Conservation (phyloP, 768 basidiomycete species). For the Rhizopogon vulgaris region DNA sequence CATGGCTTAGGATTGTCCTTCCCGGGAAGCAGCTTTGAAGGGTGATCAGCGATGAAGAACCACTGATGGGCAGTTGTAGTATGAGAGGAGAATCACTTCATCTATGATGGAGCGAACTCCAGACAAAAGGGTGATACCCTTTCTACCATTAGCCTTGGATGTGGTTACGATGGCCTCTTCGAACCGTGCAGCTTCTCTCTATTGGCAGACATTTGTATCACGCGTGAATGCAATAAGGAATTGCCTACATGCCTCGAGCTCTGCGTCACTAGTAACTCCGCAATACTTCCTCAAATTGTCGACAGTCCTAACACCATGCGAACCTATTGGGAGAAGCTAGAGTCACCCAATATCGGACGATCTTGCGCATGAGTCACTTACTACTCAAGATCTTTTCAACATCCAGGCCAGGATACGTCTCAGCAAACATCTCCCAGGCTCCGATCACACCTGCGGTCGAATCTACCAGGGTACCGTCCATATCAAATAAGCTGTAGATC, state of each 20-base stretch:
- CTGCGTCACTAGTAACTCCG: slow-evolving; percentile 56
- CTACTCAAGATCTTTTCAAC: slow-evolving; percentile 57
- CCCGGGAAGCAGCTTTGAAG: slow-evolving; percentile 20
- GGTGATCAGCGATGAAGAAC: slow-evolving; percentile 14
- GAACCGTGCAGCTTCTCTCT: slow-evolving; percentile 74
- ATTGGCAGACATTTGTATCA: slow-evolving; percentile 4
- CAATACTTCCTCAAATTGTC: slow-evolving; percentile 77
- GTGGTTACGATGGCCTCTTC: slow-evolving; percentile 72
- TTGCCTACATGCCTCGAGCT: slow-evolving; percentile 59
- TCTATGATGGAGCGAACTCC: slow-evolving; percentile 59
- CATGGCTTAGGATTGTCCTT: slow-evolving; percentile 44
- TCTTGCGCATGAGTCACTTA: slow-evolving; percentile 27
- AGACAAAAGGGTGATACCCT: slow-evolving; percentile 66
- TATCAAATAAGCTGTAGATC: slow-evolving; percentile 59
- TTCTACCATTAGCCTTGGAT: slow-evolving; percentile 45
- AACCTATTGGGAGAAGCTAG: slow-evolving; percentile 32
- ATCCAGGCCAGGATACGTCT: slow-evolving; percentile 63
- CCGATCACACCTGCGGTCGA: slow-evolving; percentile 78
- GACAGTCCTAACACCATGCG: slow-evolving; percentile 79
- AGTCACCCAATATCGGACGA: not conserved
- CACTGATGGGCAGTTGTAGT: slow-evolving; percentile 23
- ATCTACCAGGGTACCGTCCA: slow-evolving; percentile 81
- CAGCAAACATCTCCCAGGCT: slow-evolving; percentile 75
- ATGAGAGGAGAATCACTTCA: slow-evolving; percentile 32
- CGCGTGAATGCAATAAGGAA: not conserved